Evolutionary conservation across 371 early-diverging fungal genomes (phyloP), one percentile per base, ranked within the genome.

Genomic region (Mucor lusitanicus): DNA sequence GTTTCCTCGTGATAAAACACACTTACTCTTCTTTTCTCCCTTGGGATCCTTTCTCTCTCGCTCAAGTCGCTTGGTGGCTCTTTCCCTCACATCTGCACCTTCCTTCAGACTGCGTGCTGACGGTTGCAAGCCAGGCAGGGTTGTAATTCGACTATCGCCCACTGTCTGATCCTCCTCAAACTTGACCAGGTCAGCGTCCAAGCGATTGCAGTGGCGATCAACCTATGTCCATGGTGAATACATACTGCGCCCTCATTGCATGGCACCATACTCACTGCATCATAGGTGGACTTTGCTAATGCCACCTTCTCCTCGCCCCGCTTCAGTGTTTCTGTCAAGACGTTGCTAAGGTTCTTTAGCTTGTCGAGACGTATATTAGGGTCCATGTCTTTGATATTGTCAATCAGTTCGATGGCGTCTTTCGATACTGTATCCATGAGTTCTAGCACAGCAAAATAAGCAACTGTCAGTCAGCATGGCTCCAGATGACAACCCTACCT

Each of bases 231-330:
- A 32, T 35, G 9, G 33, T 6, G 40, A 13, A 19, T 19, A 48
- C 28, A 33, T 3, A 56, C n/a, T n/a, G 28, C 15, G 33, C 2
- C 19, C 30, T 28, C 39, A 19, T 23, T 25, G 23, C 9, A 37
- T 9, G 57, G 4, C 42, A 57, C n/a, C 3, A 40, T 6, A 33
- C 46, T n/a, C 83, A 95, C 97, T 67, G 90, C 83, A 63, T 97
- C 95, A 68, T 92, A 97, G 0, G 96, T 94, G 48, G 94, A 91
- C 23, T 90, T 88, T 3, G 96, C 96, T 23, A 97, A 70, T 0
- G 91, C 88, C 0, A 95, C 93, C 66, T 96, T 97, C 50, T 95
- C 95, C 71, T 94, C 95, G 21, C 95, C 93, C 69, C 95, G 87
- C 71, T 93, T 91, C 27, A 94, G 75, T 25, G 88, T 90, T 13